These are phyloP conservation scores for Fusarium anthophilum DNA, from an alignment of 2,329 filamentous ascomycete species.

Conservation along the genomic window DNA sequence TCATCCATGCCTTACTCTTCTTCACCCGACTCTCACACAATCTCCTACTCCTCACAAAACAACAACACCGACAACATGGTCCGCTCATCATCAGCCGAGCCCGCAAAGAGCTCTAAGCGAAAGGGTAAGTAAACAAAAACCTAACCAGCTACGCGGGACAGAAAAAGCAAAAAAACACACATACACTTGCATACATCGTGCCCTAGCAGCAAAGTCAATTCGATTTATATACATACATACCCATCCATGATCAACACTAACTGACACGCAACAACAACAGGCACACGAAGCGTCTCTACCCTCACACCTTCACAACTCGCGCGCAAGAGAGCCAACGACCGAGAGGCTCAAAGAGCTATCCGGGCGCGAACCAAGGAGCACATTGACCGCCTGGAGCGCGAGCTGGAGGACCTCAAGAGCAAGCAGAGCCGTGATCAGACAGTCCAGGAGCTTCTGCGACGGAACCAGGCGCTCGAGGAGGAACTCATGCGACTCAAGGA, in stretches of 20 bases:
- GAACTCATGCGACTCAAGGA: slow-evolving; percentile 59
- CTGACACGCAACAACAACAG: slow-evolving; percentile 44
- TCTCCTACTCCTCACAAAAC: slow-evolving; percentile 1
- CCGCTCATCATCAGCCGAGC: slow-evolving; percentile 56
- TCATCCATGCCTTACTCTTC: slow-evolving; percentile 25
- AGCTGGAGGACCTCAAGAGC: slow-evolving; percentile 75
- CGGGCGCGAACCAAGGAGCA: slow-evolving; percentile 86
- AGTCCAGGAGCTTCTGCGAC: slow-evolving; percentile 61
- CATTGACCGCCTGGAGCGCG: slow-evolving; percentile 80
- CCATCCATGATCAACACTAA: slow-evolving; percentile 9
- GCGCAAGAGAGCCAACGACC: slow-evolving; percentile 90
- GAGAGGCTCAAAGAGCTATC: slow-evolving; percentile 89
- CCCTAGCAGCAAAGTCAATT: neutral
- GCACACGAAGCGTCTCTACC: slow-evolving; percentile 82
- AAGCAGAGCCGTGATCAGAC: slow-evolving; percentile 59
- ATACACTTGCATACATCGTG: neutral
- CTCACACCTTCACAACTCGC: slow-evolving; percentile 88
- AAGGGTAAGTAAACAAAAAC: slow-evolving; percentile 52
- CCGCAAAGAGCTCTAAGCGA: slow-evolving; percentile 55
- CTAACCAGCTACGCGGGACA: neutral
- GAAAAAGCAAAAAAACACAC: neutral
- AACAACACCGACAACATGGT: slow-evolving; percentile 46
- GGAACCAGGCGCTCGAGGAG: slow-evolving; percentile 64
- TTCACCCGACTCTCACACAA: slow-evolving; percentile 9
- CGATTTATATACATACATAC: neutral